phyloP scores from a whole-genome alignment of 1,139 yeast species.

The Scheffersomyces quercinus region DNA sequence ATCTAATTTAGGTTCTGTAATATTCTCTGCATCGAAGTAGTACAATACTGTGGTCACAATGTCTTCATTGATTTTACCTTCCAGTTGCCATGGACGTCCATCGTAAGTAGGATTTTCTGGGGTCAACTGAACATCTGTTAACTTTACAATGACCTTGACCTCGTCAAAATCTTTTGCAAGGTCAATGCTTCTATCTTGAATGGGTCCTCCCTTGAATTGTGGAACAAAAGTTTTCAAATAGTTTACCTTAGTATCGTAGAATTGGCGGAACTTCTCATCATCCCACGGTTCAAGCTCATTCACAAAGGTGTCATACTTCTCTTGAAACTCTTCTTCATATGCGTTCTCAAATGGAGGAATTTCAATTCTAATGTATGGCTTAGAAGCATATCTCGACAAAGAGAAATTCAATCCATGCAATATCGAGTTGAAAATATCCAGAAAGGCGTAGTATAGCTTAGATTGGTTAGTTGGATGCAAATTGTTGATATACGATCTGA shows the following conservation, averaged over 20 bases:
- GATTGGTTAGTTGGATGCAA: constrained; percentile 31
- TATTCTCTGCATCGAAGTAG: constrained; percentile 41
- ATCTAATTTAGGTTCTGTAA: constrained; percentile 30
- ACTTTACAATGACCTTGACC: constrained; percentile 36
- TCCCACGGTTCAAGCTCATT: constrained; percentile 7
- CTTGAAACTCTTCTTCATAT: constrained; percentile 17
- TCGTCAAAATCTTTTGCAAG: constrained; percentile 13
- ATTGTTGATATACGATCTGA: constrained; percentile 41
- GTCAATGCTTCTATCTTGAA: constrained; percentile 15
- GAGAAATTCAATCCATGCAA: constrained; percentile 33
- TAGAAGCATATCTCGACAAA: constrained; percentile 25
- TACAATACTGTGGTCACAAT: constrained; percentile 41
- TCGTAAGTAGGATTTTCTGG: constrained; percentile 37
- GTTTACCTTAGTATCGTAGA: constrained; percentile 10
- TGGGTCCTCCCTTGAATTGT: constrained; percentile 15
- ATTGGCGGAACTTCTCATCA: constrained; percentile 4
- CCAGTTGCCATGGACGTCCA: constrained; percentile 48
- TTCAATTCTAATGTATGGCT: constrained; percentile 17
- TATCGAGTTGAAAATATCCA: constrained; percentile 25
- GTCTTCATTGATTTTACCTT: constrained; percentile 41
- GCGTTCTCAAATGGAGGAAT: constrained; percentile 16
- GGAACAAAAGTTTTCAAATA: constrained; percentile 16
- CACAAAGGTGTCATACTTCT: constrained; percentile 3
- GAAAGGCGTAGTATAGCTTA: constrained; percentile 29
- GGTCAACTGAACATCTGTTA: constrained; percentile 40